These are phyloP conservation scores for Pseudognaphalium luteoalbum DNA, from an alignment of 129 eudicot genomes.

Conservation along the genomic window DNA sequence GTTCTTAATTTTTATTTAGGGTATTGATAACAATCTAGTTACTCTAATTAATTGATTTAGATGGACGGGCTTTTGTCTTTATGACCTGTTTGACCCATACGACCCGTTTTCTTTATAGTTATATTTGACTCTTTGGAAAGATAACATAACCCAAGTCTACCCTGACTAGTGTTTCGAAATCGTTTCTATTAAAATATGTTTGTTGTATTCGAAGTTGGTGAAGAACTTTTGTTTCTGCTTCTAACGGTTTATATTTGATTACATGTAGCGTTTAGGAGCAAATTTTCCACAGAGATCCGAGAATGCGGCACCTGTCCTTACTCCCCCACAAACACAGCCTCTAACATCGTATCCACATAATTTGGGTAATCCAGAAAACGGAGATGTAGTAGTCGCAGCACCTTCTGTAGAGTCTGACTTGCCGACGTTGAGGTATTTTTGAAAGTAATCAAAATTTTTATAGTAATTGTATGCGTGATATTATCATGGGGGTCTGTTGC, in stretches of 20 bases:
- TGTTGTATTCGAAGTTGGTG: background rate
- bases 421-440: constrained; percentile 71
- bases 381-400: constrained; percentile 42
- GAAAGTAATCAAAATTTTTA: background rate
- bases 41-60: background rate
- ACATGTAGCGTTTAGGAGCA: constrained; percentile 77
- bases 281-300: constrained; percentile 84
- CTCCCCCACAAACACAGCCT: constrained; percentile 95
- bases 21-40: background rate
- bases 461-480: background rate
- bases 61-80: too few relatives aligned
- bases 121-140: background rate
- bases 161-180: background rate
- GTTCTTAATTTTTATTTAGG: background rate
- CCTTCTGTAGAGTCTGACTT: constrained; percentile 81
- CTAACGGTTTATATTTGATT: background rate
- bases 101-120: background rate
- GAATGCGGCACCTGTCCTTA: constrained; percentile 78
- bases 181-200: background rate
- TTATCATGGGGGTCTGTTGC: background rate
- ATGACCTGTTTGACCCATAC: background rate
- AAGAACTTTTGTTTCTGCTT: background rate
- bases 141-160: background rate
- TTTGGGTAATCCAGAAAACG: constrained; percentile 47
- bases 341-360: constrained; percentile 64